Evolutionary conservation across 352 stramenopile species (phyloP).

Genomic region (Pythium diclinum): DNA sequence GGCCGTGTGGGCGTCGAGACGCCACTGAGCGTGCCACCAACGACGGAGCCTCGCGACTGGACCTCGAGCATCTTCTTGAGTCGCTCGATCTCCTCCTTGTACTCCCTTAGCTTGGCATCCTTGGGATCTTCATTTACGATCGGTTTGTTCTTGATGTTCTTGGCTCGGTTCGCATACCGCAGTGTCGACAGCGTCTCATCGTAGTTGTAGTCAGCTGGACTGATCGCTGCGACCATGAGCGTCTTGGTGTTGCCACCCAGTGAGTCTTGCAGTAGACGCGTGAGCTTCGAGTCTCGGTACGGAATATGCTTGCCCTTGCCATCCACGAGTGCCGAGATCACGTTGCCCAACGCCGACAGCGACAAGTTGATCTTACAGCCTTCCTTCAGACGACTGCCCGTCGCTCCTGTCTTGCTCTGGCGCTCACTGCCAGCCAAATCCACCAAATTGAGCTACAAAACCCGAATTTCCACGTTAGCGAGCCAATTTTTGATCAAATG

Average conservation of each 20-base stretch:
- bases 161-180: conserved; percentile 94
- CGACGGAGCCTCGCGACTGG: conserved; percentile 40
- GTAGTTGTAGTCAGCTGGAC: conserved; percentile 93
- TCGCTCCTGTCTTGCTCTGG: conserved; percentile 83
- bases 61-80: conserved; percentile 81
- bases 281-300: conserved; percentile 92
- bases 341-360: conserved; percentile 75
- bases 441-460: conserved; percentile 68
- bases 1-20: conserved; percentile 38
- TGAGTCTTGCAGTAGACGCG: conserved; percentile 89
- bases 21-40: conserved; percentile 33
- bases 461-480: not conserved
- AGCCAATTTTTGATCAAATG: not conserved
- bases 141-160: conserved; percentile 98
- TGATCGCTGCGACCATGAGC: conserved; percentile 95
- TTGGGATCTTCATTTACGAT: conserved; percentile 95
- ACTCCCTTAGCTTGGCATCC: conserved; percentile 87
- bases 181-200: conserved; percentile 96
- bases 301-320: conserved; percentile 87
- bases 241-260: conserved; percentile 95
- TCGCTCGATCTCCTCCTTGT: conserved; percentile 88
- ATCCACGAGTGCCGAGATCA: conserved; percentile 84
- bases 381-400: conserved; percentile 79
- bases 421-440: conserved; percentile 79
- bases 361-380: conserved; percentile 87